These are phyloP conservation scores for Plasmodium cynomolgi DNA, from an alignment of 169 alveolate species.

Conservation along the genomic window DNA sequence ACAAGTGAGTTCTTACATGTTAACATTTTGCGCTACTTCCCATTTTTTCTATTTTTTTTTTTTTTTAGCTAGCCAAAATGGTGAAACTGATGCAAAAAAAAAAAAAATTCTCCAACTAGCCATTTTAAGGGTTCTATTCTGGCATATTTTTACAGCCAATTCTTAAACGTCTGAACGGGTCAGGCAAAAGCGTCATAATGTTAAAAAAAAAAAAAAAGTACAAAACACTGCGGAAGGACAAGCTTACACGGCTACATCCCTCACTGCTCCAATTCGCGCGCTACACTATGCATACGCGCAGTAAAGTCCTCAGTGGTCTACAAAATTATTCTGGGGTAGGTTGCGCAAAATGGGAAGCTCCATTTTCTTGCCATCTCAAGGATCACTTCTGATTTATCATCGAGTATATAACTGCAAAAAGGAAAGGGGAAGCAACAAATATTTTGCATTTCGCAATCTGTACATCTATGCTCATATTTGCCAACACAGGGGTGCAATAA, in stretches of 20 bases:
- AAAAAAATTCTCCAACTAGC: background rate
- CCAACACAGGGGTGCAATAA: background rate
- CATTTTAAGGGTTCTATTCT: background rate
- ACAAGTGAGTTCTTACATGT: background rate
- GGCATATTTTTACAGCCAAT: background rate
- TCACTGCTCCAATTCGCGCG: background rate
- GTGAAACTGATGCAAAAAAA: background rate
- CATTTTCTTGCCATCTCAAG: background rate
- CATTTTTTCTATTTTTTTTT: background rate
- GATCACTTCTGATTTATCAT: conserved; percentile 5
- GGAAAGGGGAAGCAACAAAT: background rate
- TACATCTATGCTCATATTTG: background rate
- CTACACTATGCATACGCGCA: background rate
- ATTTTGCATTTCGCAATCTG: background rate
- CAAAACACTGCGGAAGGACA: background rate
- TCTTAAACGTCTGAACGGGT: background rate
- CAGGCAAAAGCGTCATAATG: background rate
- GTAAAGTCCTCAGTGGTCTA: background rate
- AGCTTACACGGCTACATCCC: background rate
- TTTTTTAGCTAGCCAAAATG: conserved; percentile 5
- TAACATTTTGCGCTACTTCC: background rate
- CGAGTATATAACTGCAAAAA: conserved; percentile 39
- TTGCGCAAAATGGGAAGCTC: background rate
- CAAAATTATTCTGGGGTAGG: background rate
- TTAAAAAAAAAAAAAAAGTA: background rate